These are phyloP conservation scores for Endocladia muricata DNA, from an alignment of 31 red algal species.

Conservation along the genomic window DNA sequence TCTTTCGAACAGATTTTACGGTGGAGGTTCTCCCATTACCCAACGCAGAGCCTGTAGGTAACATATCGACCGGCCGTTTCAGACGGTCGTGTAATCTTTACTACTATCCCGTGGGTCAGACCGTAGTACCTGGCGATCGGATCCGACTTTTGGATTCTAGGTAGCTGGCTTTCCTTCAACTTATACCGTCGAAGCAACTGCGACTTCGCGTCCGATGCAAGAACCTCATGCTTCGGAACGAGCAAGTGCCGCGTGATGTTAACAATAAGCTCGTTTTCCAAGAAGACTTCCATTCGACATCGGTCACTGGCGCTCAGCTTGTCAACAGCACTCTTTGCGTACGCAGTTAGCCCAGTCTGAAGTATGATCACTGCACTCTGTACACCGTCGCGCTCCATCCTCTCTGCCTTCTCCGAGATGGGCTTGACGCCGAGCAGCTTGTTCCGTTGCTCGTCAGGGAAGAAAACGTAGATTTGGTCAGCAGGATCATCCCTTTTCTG, in stretches of 20 bases:
- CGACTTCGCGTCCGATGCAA: slow-evolving; percentile 74
- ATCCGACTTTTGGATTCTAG: slow-evolving; percentile 87
- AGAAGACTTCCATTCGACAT: slow-evolving; percentile 86
- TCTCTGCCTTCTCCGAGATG: slow-evolving; percentile 46
- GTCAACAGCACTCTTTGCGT: slow-evolving; percentile 81
- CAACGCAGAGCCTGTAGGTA: slow-evolving; percentile 91
- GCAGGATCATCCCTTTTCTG: slow-evolving; percentile 69
- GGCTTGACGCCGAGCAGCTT: slow-evolving; percentile 74
- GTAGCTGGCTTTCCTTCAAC: slow-evolving; percentile 97
- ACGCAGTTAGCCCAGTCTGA: slow-evolving; percentile 79
- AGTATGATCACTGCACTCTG: slow-evolving; percentile 84
- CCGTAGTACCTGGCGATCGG: slow-evolving; percentile 97
- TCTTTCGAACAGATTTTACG: no score
- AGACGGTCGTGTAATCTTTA: slow-evolving; percentile 91
- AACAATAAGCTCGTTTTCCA: slow-evolving; percentile 92
- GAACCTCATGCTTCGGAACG: slow-evolving; percentile 91
- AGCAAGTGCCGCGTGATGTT: slow-evolving; percentile 96
- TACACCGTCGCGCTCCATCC: slow-evolving; percentile 75
- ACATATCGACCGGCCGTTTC: slow-evolving; percentile 99
- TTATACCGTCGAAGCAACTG: slow-evolving; percentile 85
- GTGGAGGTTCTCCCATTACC: background rate
- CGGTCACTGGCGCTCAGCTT: slow-evolving; percentile 41
- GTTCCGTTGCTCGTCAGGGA: slow-evolving; percentile 71
- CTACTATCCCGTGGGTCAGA: slow-evolving; percentile 76
- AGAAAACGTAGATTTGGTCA: slow-evolving; percentile 96